A percentile compares a stretch with the other conserved stretches of the same genome.
Conservation (phyloP, 495 filamentous ascomycete species). For the Neurospora sp. region DNA sequence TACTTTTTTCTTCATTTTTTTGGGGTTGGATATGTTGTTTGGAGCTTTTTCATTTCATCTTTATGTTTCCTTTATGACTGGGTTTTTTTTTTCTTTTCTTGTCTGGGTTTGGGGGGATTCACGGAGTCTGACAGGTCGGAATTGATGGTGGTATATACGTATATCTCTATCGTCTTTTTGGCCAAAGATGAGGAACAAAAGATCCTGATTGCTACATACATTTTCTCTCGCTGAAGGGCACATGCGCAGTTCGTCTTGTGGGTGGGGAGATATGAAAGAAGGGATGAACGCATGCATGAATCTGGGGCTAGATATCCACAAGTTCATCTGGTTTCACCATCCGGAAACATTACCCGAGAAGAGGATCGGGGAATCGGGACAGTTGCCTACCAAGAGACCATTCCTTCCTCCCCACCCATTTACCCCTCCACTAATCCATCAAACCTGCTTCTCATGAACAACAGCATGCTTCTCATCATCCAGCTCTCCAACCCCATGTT, state of each 20-base stretch:
- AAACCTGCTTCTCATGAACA: not conserved
- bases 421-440: not conserved
- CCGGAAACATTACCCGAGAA: no score
- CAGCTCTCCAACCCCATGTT: not conserved
- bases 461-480: not conserved
- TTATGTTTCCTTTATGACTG: not conserved
- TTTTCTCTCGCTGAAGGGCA: not conserved
- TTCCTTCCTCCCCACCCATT: not conserved
- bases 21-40: no score
- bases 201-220: not conserved
- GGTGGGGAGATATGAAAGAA: not conserved
- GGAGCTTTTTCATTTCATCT: no score
- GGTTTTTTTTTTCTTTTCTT: no score
- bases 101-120: no score
- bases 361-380: no score
- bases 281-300: not conserved
- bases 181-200: not conserved
- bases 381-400: not conserved
- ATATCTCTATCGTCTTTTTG: not conserved
- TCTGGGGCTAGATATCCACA: not conserved
- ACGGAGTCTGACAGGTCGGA: not conserved
- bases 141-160: no score
- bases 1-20: not conserved
- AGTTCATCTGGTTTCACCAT: not conserved
- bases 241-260: not conserved